Percentiles rank a stretch among this genome's conserved stretches.
phyloP scores from a whole-genome alignment of 2,329 filamentous ascomycete species.

The Pseudomassariella vexata region DNA sequence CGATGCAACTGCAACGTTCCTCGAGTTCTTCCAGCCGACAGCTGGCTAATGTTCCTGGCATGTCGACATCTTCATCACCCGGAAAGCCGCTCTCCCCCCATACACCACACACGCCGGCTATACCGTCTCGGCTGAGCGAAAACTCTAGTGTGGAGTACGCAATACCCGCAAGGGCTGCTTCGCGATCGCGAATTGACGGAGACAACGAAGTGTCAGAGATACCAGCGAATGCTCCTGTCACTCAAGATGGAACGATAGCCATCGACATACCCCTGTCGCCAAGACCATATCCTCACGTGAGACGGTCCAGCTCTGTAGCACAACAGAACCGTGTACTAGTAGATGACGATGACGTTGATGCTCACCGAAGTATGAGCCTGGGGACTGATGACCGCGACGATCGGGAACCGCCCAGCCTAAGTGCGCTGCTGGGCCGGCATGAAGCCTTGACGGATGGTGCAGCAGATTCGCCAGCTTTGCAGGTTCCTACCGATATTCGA shows the following conservation, averaged over 20 bases:
- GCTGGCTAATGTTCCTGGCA: slow-evolving; percentile 55
- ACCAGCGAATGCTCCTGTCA: slow-evolving; percentile 30
- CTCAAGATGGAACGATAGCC: slow-evolving; percentile 52
- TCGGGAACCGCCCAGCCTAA: slow-evolving; percentile 59
- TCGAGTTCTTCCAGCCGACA: slow-evolving; percentile 66
- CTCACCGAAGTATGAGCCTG: slow-evolving; percentile 61
- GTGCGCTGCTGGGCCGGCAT: slow-evolving; percentile 50
- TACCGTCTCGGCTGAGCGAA: slow-evolving; percentile 88
- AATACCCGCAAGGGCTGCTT: slow-evolving; percentile 19
- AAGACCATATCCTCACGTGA: slow-evolving; percentile 46
- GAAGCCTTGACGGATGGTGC: slow-evolving; percentile 30
- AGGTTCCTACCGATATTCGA: slow-evolving; percentile 36
- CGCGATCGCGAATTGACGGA: slow-evolving; percentile 18
- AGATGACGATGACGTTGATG: slow-evolving; percentile 57
- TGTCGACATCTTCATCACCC: slow-evolving; percentile 83
- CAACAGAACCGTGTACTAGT: slow-evolving; percentile 51
- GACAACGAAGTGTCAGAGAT: slow-evolving; percentile 24
- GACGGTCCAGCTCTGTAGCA: slow-evolving; percentile 65
- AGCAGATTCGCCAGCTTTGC: slow-evolving; percentile 26
- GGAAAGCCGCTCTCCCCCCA: slow-evolving; percentile 86
- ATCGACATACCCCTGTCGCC: slow-evolving; percentile 73
- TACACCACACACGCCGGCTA: slow-evolving; percentile 87
- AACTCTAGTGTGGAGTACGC: slow-evolving; percentile 75
- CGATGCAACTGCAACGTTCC: slow-evolving; percentile 76
- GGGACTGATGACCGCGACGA: slow-evolving; percentile 61